Conservation (phyloP, 768 basidiomycete species). For the Filobasidium wieringae region DNA sequence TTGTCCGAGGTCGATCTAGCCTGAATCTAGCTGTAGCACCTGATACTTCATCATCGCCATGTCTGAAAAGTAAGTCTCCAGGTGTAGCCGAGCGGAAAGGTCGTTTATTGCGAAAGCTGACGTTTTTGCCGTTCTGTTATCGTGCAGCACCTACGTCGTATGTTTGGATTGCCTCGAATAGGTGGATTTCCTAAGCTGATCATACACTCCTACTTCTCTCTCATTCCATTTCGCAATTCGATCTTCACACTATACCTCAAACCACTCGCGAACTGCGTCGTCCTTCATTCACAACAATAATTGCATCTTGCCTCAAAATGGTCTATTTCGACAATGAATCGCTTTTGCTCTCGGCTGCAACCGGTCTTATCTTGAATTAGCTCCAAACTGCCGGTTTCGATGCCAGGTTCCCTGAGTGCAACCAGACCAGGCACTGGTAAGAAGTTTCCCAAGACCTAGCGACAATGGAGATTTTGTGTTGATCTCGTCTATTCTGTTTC, state of each 20-base stretch:
- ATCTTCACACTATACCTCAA: neutral
- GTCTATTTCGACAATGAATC: too few species aligned
- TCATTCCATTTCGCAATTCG: neutral
- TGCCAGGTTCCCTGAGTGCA: constrained; percentile 43
- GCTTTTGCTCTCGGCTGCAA: too few species aligned
- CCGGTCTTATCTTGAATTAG: constrained; percentile 12
- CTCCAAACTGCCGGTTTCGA: constrained; percentile 95
- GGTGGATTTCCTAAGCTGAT: too few species aligned
- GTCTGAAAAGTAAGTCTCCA: constrained; percentile 12
- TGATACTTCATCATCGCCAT: neutral
- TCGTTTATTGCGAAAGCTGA: neutral
- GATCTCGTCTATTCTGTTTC: too few species aligned
- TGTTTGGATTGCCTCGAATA: constrained; percentile 16
- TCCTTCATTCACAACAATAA: too few species aligned
- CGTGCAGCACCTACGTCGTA: constrained; percentile 30
- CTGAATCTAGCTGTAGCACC: too few species aligned
- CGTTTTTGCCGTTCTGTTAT: neutral
- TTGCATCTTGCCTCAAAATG: too few species aligned
- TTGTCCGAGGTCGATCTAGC: too few species aligned
- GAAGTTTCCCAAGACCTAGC: too few species aligned
- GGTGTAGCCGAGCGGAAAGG: neutral
- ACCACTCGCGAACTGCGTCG: neutral
- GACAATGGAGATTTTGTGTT: too few species aligned
- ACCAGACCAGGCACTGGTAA: constrained; percentile 95
- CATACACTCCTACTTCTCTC: neutral